A percentile compares a stretch with the other conserved stretches of the same genome.
Conservation (phyloP, 352 stramenopile species). For the Pythium pectinolyticum region DNA sequence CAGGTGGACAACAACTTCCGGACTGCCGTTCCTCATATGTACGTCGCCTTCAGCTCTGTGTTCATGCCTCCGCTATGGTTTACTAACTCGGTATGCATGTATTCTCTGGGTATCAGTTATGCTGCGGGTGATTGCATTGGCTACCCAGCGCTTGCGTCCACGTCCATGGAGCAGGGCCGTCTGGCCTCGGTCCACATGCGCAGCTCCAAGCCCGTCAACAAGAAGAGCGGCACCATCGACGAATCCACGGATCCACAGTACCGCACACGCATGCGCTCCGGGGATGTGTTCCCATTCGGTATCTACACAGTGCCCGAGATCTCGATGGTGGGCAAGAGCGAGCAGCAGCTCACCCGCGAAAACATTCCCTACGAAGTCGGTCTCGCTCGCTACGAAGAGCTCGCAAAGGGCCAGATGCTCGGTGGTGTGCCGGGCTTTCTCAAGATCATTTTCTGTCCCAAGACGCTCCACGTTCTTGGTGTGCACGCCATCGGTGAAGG, state of each 20-base stretch:
- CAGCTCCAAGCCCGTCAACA: constrained; percentile 65
- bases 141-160: constrained; percentile 87
- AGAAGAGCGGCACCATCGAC: constrained; percentile 32
- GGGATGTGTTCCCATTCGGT: constrained; percentile 84
- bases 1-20: constrained; percentile 90
- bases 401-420: constrained; percentile 86
- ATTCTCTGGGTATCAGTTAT: constrained; percentile 85
- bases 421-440: constrained; percentile 75
- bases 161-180: constrained; percentile 90
- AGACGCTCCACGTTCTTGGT: constrained; percentile 69
- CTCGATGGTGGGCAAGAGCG: constrained; percentile 89
- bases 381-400: constrained; percentile 78
- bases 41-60: constrained; percentile 27
- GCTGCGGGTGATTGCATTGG: constrained; percentile 89
- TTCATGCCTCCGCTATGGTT: not conserved
- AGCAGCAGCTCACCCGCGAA: constrained; percentile 84
- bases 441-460: constrained; percentile 86
- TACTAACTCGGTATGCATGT: constrained; percentile 38
- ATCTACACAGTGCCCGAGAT: constrained; percentile 90
- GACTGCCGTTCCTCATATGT: constrained; percentile 85
- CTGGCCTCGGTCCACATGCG: constrained; percentile 88
- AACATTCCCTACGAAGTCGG: constrained; percentile 76
- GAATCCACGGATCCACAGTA: constrained; percentile 64
- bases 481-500: constrained; percentile 85
- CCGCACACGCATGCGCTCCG: constrained; percentile 80